Percentiles rank a stretch among this genome's conserved stretches.
Conservation (phyloP, 495 filamentous ascomycete genomes). For the Halenospora varia region DNA sequence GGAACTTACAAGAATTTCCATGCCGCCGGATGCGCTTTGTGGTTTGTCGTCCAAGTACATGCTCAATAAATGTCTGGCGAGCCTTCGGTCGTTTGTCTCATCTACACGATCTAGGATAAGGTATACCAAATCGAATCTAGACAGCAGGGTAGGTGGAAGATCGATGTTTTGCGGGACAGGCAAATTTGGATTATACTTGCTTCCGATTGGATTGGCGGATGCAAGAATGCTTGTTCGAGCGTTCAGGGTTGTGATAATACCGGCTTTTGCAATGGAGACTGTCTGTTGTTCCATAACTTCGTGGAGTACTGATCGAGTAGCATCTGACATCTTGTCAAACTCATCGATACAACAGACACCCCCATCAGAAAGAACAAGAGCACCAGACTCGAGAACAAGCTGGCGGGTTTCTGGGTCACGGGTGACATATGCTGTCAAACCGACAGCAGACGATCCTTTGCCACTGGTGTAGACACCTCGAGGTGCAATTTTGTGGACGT, state of each 20-base stretch:
- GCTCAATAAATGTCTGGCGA: slow-evolving; percentile 88
- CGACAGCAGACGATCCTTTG: slow-evolving; percentile 95
- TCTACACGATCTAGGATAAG: slow-evolving; percentile 91
- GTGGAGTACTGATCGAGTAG: slow-evolving; percentile 92
- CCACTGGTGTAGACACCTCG: slow-evolving; percentile 96
- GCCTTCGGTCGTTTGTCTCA: slow-evolving; percentile 77
- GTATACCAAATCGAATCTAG: slow-evolving; percentile 95
- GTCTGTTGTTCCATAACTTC: slow-evolving; percentile 99
- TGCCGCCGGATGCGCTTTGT: slow-evolving; percentile 63
- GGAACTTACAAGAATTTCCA: slow-evolving; percentile 73
- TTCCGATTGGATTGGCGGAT: slow-evolving; percentile 96
- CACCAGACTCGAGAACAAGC: slow-evolving; percentile 93
- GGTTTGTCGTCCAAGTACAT: slow-evolving; percentile 97
- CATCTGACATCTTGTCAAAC: slow-evolving; percentile 98
- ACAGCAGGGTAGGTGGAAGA: slow-evolving; percentile 88
- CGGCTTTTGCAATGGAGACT: slow-evolving; percentile 96
- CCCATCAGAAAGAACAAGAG: slow-evolving; percentile 90
- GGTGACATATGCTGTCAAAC: slow-evolving; percentile 97
- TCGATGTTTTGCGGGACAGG: slow-evolving; percentile 98
- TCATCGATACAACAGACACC: slow-evolving; percentile 99
- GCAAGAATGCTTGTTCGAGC: slow-evolving; percentile 91
- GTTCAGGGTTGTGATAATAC: slow-evolving; percentile 97
- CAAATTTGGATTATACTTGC: slow-evolving; percentile 92
- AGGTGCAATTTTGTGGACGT: slow-evolving; percentile 96
- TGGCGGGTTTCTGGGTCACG: slow-evolving; percentile 93